phyloP scores from a whole-genome alignment of 495 filamentous ascomycete species.

The Xylaria telfairii region DNA sequence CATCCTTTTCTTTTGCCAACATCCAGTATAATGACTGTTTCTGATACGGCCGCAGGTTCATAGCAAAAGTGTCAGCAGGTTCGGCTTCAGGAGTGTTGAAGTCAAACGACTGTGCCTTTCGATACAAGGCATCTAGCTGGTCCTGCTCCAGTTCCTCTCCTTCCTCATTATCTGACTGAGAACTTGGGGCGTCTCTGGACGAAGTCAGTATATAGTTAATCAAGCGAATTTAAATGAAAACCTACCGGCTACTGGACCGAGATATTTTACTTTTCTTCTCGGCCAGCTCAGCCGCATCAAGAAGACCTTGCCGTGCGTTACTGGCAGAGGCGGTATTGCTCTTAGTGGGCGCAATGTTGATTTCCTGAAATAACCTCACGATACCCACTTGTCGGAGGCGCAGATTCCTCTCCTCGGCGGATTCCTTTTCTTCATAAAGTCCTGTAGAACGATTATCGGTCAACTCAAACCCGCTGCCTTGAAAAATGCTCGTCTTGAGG shows the following conservation, averaged over 20 bases:
- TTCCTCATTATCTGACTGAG: slow-evolving; percentile 75
- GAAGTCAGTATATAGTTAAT: not conserved
- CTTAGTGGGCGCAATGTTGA: slow-evolving; percentile 77
- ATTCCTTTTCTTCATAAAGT: slow-evolving; percentile 76
- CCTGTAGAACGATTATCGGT: slow-evolving; percentile 72
- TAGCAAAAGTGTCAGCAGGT: slow-evolving; percentile 77
- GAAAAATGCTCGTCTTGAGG: slow-evolving; percentile 75
- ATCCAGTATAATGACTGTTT: slow-evolving; percentile 97
- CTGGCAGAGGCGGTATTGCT: slow-evolving; percentile 77
- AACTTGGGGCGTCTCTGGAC: slow-evolving; percentile 51
- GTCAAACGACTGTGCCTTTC: slow-evolving; percentile 96
- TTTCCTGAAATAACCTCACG: slow-evolving; percentile 87
- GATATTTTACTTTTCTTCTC: slow-evolving; percentile 73
- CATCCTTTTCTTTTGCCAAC: slow-evolving; percentile 87
- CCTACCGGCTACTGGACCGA: slow-evolving; percentile 31
- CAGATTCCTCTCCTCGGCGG: slow-evolving; percentile 80
- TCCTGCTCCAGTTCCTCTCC: slow-evolving; percentile 92
- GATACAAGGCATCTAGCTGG: slow-evolving; percentile 91
- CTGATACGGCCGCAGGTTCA: slow-evolving; percentile 90
- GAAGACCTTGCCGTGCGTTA: slow-evolving; percentile 78
- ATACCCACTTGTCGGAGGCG: slow-evolving; percentile 86
- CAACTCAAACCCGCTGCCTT: slow-evolving; percentile 60
- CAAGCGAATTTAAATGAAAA: not conserved
- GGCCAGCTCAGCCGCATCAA: slow-evolving; percentile 83
- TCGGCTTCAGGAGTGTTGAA: slow-evolving; percentile 87